Evolutionary conservation across 805 yeast species (phyloP).

Genomic region (Wickerhamomyces ciferrii): DNA sequence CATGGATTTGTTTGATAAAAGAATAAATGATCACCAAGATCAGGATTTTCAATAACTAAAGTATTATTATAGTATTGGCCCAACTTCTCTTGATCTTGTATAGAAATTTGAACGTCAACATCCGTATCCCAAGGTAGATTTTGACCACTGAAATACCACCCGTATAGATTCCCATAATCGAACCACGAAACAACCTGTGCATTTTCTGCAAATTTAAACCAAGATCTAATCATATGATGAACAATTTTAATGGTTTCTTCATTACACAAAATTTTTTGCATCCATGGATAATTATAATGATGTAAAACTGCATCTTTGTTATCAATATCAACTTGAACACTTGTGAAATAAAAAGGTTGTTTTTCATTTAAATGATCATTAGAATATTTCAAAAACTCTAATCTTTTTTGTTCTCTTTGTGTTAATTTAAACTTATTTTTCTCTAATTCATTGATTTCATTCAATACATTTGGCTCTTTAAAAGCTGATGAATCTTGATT

Average conservation of each 20-base stretch:
- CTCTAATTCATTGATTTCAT: not conserved
- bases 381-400: not conserved
- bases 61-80: constrained; percentile 45
- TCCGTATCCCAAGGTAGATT: constrained; percentile 59
- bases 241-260: not conserved
- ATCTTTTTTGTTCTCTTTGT: not conserved
- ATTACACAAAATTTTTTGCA: not conserved
- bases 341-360: not conserved
- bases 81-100: constrained; percentile 34
- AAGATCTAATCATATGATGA: constrained; percentile 23
- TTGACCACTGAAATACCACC: constrained; percentile 58
- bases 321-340: not conserved
- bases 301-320: not conserved
- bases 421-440: not conserved
- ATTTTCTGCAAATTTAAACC: constrained; percentile 45
- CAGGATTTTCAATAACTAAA: constrained; percentile 37
- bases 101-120: constrained; percentile 57
- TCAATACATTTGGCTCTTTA: not conserved
- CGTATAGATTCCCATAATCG: constrained; percentile 58
- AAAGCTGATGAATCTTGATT: not conserved
- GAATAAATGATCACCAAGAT: constrained; percentile 26
- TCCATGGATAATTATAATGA: not conserved
- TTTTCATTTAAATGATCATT: not conserved
- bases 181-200: constrained; percentile 50
- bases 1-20: constrained; percentile 30